Conservation (phyloP, 1,284 basidiomycete genomes). For the Jaminaea rosea region DNA sequence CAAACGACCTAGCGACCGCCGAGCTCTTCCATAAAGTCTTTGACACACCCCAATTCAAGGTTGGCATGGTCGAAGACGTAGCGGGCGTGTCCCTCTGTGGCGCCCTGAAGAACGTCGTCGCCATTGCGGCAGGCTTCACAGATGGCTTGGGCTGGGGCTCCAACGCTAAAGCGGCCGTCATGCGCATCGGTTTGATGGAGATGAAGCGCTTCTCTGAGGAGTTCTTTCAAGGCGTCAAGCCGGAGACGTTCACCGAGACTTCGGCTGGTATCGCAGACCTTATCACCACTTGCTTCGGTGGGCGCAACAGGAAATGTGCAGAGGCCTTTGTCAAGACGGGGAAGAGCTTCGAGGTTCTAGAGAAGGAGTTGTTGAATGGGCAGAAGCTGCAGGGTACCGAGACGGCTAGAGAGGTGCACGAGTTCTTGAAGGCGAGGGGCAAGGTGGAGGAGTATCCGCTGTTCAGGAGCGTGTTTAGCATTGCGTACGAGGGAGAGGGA, state of each 20-base stretch:
- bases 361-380: conserved; percentile 54
- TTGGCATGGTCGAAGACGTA: conserved; percentile 55
- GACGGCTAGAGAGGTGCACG: conserved; percentile 52
- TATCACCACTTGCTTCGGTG: conserved; percentile 53
- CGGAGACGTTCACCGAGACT: conserved; percentile 53
- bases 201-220: conserved; percentile 51
- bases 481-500: conserved; percentile 42
- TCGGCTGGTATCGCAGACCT: conserved; percentile 55
- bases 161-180: conserved; percentile 57
- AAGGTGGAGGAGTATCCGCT: conserved; percentile 54
- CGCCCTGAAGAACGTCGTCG: conserved; percentile 56
- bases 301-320: conserved; percentile 53
- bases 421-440: conserved; percentile 51
- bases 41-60: conserved; percentile 52
- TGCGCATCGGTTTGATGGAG: conserved; percentile 51
- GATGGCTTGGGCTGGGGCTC: conserved; percentile 55
- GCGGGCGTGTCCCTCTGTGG: conserved; percentile 55
- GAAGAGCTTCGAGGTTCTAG: conserved; percentile 54
- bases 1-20: conserved; percentile 28
- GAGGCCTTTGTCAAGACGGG: conserved; percentile 54
- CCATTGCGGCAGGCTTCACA: conserved; percentile 54
- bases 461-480: conserved; percentile 51
- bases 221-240: conserved; percentile 54
- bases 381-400: conserved; percentile 56
- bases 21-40: conserved; percentile 49